Base-by-base conservation (phyloP, 306 rosid genomes). In the Cucurbita pepo region DNA sequence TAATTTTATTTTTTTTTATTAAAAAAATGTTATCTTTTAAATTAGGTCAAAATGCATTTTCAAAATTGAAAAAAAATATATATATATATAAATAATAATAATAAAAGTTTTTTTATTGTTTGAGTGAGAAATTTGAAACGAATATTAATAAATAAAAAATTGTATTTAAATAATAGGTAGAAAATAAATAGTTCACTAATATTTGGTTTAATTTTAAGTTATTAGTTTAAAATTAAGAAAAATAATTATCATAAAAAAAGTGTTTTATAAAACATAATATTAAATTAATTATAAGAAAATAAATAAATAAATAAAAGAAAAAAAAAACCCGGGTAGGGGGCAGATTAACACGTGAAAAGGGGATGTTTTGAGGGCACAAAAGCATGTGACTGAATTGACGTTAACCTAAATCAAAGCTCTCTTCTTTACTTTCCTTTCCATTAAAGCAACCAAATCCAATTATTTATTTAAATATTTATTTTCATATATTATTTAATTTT, bases 401-500 rank as follows among this genome's bases (percentile, higher is more conserved):
- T 69, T 69, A 69, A 69, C 73, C 73, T 69, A 69, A 69, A 69
- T 48, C 30, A 25, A 69, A 50, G 45, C 54, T 69, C 72, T 65
- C 72, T 67, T 67, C 72, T 67, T 14, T 44, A 48, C 73, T 69
- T 69, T 48, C 8, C 73, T 69, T 69, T 2, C 41, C 7, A 48
- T 48, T 30, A 48, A 69, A 69, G 73, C 57, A 69, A 69, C 3
- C 43, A 16, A 18, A n/a, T 8, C 30, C 18, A 30, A 30, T 30
- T 13, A 48, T 12, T 48, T 13, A 48, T 47, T 48, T 13, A 48
- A 12, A 12, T 48, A 50, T 50, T 13, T 13, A 4, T 50, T 48
- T 48, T 12, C 25, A 25, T 1, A 25, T 25, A 25, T 25, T 25
- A 25, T 1, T 30, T 30, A 0, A 2, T 30, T 30, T 30, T 2